A percentile compares a stretch with the other conserved stretches of the same genome.
Conservation (phyloP, 257 asterid genomes). For the Ilex aquifolium region DNA sequence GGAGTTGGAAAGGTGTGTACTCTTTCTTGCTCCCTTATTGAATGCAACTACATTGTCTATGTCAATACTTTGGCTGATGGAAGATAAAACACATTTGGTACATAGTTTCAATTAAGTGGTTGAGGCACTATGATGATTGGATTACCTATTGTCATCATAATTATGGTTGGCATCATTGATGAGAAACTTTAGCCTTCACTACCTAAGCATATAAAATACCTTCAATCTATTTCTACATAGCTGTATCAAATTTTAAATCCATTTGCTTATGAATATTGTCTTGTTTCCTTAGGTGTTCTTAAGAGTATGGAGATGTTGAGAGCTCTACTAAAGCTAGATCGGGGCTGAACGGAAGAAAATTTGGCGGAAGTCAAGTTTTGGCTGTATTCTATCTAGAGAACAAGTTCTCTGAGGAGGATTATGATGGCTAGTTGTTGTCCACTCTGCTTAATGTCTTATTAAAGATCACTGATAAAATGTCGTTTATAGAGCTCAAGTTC, state of each 20-base stretch:
- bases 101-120: no score
- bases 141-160: no score
- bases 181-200: no score
- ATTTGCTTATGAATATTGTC: not conserved
- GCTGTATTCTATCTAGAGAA: constrained; percentile 83
- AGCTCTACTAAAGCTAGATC: constrained; percentile 74
- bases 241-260: not conserved
- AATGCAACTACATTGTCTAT: not conserved
- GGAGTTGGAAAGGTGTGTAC: constrained; percentile 83
- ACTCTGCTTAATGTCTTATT: no score
- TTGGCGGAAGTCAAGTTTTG: constrained; percentile 76
- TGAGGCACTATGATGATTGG: no score
- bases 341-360: constrained; percentile 80
- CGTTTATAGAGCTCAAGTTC: no score
- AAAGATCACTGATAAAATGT: no score
- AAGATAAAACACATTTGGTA: no score
- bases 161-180: no score
- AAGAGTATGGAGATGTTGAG: constrained; percentile 70
- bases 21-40: not conserved
- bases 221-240: not conserved
- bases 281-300: constrained; percentile 50
- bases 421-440: constrained; percentile 41
- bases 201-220: no score
- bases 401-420: constrained; percentile 71
- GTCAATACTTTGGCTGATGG: no score